These are phyloP conservation scores for Claviceps purpurea DNA, from an alignment of 2,329 filamentous ascomycete genomes.

Conservation along the genomic window DNA sequence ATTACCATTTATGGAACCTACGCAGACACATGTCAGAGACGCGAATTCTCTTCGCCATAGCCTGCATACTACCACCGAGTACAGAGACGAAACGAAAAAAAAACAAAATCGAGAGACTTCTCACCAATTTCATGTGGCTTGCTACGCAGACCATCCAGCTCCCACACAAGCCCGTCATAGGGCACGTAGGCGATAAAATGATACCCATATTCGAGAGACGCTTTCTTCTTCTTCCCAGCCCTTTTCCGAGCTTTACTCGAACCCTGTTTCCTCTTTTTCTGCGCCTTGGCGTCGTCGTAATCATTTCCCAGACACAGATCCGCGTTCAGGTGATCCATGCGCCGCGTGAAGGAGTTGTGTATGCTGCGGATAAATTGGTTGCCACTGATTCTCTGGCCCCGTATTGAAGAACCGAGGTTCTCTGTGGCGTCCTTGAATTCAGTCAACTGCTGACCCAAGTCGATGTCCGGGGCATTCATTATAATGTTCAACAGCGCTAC, in stretches of 20 bases:
- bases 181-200: constrained; percentile 89
- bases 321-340: constrained; percentile 61
- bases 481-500: constrained; percentile 85
- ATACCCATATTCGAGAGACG: constrained; percentile 49
- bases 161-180: constrained; percentile 63
- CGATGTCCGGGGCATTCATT: constrained; percentile 60
- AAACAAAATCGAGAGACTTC: neutral
- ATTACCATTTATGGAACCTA: constrained; percentile 10
- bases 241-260: constrained; percentile 19
- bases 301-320: constrained; percentile 53
- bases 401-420: constrained; percentile 53
- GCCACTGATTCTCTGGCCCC: constrained; percentile 62
- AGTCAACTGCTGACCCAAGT: constrained; percentile 56
- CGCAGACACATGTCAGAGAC: neutral
- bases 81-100: neutral
- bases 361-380: constrained; percentile 65
- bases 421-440: constrained; percentile 62
- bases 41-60: neutral
- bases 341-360: constrained; percentile 78
- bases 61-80: neutral
- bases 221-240: constrained; percentile 24
- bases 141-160: constrained; percentile 70
- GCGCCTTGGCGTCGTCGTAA: constrained; percentile 24
- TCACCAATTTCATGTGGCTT: constrained; percentile 40
- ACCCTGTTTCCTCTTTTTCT: constrained; percentile 18